Evolutionary conservation across 108 stramenopile species (phyloP).

Genomic region (Cylindrotheca closterium): DNA sequence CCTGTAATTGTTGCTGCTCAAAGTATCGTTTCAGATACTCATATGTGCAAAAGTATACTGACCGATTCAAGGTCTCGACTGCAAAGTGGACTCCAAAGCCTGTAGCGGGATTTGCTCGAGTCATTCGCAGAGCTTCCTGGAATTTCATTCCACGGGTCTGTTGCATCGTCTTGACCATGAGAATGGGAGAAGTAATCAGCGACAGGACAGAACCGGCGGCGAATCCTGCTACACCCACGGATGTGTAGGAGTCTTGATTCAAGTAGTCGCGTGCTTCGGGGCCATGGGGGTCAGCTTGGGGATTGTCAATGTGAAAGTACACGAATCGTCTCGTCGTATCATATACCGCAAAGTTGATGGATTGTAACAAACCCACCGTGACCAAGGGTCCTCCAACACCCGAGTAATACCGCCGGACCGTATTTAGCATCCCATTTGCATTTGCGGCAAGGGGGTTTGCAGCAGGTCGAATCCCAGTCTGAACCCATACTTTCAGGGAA

Average conservation of each 20-base stretch:
- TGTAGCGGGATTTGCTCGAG: constrained; percentile 23
- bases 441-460: not conserved
- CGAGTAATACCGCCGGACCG: constrained; percentile 55
- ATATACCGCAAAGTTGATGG: constrained; percentile 73
- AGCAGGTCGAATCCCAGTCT: constrained; percentile 36
- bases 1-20: constrained; percentile 12
- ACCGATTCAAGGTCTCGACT: constrained; percentile 55
- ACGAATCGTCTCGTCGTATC: constrained; percentile 61
- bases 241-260: constrained; percentile 46
- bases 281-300: not conserved
- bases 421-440: not conserved
- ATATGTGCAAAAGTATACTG: constrained; percentile 59
- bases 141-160: constrained; percentile 63
- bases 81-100: constrained; percentile 68
- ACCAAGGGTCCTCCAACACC: constrained; percentile 65
- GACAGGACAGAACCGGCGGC: constrained; percentile 46
- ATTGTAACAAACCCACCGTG: constrained; percentile 66
- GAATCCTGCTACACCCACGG: constrained; percentile 61
- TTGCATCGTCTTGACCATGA: constrained; percentile 73
- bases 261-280: constrained; percentile 53
- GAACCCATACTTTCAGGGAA: constrained; percentile 63
- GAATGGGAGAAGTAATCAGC: constrained; percentile 56
- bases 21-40: constrained; percentile 58
- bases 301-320: constrained; percentile 10
- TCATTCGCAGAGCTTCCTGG: constrained; percentile 36